These are phyloP conservation scores for Tetracladium setigerum DNA, from an alignment of 495 filamentous ascomycete genomes.

Conservation along the genomic window DNA sequence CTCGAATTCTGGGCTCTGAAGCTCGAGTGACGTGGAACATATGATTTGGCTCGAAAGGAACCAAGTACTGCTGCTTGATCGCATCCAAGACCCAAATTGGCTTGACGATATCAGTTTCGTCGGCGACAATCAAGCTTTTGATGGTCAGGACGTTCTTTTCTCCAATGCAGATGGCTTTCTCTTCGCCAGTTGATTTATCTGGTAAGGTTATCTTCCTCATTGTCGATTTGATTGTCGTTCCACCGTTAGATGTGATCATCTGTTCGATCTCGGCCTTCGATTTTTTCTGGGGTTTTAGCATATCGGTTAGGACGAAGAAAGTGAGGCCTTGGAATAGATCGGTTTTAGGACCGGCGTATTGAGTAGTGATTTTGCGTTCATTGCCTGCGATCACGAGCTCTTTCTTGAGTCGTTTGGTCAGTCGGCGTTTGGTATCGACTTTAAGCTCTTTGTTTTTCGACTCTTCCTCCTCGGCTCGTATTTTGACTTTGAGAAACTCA, in stretches of 20 bases:
- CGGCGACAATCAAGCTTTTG: conserved; percentile 66
- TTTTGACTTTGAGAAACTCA: conserved; percentile 70
- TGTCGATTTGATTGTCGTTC: conserved; percentile 69
- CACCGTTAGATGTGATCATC: conserved; percentile 81
- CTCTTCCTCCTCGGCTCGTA: conserved; percentile 48
- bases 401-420: conserved; percentile 56
- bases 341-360: conserved; percentile 49
- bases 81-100: conserved; percentile 77
- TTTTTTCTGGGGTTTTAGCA: conserved; percentile 46
- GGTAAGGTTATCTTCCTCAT: no score
- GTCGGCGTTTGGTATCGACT: conserved; percentile 65
- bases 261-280: conserved; percentile 76
- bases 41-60: conserved; percentile 65
- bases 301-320: conserved; percentile 58
- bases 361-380: conserved; percentile 35
- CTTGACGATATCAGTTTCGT: conserved; percentile 60
- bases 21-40: conserved; percentile 28
- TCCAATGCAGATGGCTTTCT: conserved; percentile 61
- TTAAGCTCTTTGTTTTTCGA: conserved; percentile 69
- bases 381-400: conserved; percentile 69
- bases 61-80: conserved; percentile 50
- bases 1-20: conserved; percentile 25
- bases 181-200: conserved; percentile 32
- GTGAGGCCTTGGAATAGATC: conserved; percentile 65
- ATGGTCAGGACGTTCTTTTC: conserved; percentile 85